These are phyloP conservation scores for Alternaria alternata DNA, from an alignment of 2,329 filamentous ascomycete genomes.

Conservation along the genomic window DNA sequence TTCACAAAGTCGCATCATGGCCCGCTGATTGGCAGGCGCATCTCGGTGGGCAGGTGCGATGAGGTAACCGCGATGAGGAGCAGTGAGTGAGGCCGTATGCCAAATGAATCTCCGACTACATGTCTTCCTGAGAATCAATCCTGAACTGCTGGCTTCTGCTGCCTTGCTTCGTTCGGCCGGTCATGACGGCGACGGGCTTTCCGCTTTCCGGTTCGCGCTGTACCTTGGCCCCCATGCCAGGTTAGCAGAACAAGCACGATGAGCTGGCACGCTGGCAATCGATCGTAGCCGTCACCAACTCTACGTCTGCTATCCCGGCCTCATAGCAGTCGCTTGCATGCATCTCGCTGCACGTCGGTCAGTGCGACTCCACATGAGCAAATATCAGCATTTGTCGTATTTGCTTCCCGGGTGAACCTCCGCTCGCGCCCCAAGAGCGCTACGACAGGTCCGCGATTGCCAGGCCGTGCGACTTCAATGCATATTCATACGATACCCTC, in stretches of 20 bases:
- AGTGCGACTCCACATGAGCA: constrained; percentile 18
- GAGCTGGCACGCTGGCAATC: constrained; percentile 17
- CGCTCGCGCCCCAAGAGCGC: constrained; percentile 9
- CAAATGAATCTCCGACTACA: not conserved
- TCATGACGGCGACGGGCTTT: constrained; percentile 15
- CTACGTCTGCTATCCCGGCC: constrained; percentile 5
- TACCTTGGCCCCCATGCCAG: constrained; percentile 25
- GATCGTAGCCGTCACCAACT: constrained; percentile 20
- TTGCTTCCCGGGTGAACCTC: constrained; percentile 5
- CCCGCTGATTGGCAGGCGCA: constrained; percentile 23
- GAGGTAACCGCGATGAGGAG: constrained; percentile 17
- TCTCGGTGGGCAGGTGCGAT: constrained; percentile 15
- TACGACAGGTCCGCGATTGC: constrained; percentile 9
- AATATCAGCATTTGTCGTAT: constrained; percentile 11
- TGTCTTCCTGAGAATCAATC: not conserved
- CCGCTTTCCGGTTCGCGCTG: constrained; percentile 18
- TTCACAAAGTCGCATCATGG: constrained; percentile 3
- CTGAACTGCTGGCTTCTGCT: not conserved
- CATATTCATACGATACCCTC: constrained; percentile 9
- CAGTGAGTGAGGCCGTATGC: constrained; percentile 9
- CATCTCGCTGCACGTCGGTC: constrained; percentile 14
- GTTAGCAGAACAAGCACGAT: constrained; percentile 26
- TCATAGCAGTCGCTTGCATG: constrained; percentile 22
- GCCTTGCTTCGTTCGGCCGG: constrained; percentile 15
- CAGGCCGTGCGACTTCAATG: constrained; percentile 16